Evolutionary conservation across 2,329 filamentous ascomycete species (phyloP).

Genomic region (Alternaria atra): DNA sequence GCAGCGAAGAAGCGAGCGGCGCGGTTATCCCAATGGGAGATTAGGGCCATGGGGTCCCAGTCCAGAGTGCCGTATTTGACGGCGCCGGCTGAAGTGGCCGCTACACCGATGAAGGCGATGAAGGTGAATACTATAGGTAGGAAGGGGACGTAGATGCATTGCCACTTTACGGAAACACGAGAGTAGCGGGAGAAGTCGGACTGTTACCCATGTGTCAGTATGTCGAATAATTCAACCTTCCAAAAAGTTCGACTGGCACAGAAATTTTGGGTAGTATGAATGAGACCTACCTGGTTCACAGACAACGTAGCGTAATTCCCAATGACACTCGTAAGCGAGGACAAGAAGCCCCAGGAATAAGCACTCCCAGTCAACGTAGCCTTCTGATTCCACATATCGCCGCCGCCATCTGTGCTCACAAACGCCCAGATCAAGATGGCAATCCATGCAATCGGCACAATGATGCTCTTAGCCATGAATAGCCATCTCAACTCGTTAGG

Average conservation of each 20-base stretch:
- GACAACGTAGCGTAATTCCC: constrained; percentile 62
- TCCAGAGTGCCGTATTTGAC: constrained; percentile 60
- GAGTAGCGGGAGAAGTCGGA: constrained; percentile 67
- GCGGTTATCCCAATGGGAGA: constrained; percentile 50
- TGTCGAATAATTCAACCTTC: constrained; percentile 16
- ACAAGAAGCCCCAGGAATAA: constrained; percentile 65
- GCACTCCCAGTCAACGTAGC: constrained; percentile 58
- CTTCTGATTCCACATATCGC: constrained; percentile 58
- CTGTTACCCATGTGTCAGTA: constrained; percentile 39
- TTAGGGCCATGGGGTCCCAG: constrained; percentile 56
- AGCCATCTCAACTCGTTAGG: constrained; percentile 63
- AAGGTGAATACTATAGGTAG: constrained; percentile 64
- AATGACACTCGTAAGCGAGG: constrained; percentile 60
- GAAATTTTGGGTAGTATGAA: background rate
- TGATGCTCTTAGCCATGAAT: constrained; percentile 58
- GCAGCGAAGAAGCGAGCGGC: constrained; percentile 54
- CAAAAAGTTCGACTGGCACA: too few relatives aligned
- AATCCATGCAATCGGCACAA: constrained; percentile 67
- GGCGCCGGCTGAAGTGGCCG: constrained; percentile 64
- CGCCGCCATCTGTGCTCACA: constrained; percentile 62
- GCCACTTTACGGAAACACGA: constrained; percentile 59
- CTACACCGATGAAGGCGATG: constrained; percentile 65
- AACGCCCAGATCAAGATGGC: constrained; percentile 71
- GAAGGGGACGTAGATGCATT: constrained; percentile 61
- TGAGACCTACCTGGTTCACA: constrained; percentile 56